phyloP scores from a whole-genome alignment of 768 basidiomycete species.

The Mycena pura region DNA sequence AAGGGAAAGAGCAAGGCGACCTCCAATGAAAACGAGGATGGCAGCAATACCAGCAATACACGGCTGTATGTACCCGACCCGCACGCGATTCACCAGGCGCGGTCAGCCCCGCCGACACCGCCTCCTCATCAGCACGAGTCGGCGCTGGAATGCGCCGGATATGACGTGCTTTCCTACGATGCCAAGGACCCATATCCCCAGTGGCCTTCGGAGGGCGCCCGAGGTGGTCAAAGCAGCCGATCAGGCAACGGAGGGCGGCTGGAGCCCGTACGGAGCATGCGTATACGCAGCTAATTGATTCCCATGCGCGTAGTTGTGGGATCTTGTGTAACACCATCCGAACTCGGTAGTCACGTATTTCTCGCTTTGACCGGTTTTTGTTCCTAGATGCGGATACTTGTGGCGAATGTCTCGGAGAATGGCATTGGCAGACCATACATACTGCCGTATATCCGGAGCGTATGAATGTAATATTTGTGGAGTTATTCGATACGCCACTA shows the following conservation, averaged over 20 bases:
- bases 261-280: constrained; percentile 18
- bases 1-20: constrained; percentile 3
- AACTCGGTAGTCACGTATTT: background rate
- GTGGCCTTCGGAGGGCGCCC: constrained; percentile 21
- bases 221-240: background rate
- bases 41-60: too few relatives aligned
- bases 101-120: constrained; percentile 17
- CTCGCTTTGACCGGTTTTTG: background rate
- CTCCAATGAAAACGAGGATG: background rate
- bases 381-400: background rate
- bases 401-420: too few relatives aligned
- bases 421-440: too few relatives aligned
- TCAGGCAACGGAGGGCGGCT: background rate
- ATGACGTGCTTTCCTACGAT: constrained; percentile 24
- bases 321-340: too few relatives aligned
- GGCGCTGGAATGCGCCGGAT: constrained; percentile 21
- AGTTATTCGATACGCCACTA: too few relatives aligned
- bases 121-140: constrained; percentile 24
- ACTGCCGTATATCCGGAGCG: too few relatives aligned
- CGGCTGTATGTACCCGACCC: background rate
- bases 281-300: too few relatives aligned
- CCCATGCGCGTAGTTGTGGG: too few relatives aligned
- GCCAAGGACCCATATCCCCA: constrained; percentile 20
- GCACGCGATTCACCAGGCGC: background rate
- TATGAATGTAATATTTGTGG: too few relatives aligned